A percentile compares a stretch with the other conserved stretches of the same genome.
These are phyloP conservation scores for Penicillium pulvis DNA, from an alignment of 495 filamentous ascomycete genomes.

Conservation along the genomic window DNA sequence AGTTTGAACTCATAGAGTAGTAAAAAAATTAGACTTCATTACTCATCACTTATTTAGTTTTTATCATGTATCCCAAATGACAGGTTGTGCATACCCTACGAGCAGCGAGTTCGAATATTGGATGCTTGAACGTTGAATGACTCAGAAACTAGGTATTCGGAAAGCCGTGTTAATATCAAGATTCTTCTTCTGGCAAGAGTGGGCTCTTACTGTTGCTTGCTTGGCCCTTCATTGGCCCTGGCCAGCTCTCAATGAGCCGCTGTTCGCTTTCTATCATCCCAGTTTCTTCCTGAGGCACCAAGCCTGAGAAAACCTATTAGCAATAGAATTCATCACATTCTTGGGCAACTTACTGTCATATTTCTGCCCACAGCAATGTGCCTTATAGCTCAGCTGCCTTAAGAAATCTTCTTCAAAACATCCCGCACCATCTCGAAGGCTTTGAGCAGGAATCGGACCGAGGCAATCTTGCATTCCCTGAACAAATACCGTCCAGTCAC, in stretches of 20 bases:
- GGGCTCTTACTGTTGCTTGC: background rate
- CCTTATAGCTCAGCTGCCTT: conserved; percentile 1
- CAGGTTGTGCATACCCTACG: background rate
- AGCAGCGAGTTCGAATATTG: conserved; percentile 1
- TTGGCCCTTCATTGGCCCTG: background rate
- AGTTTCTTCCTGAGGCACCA: background rate
- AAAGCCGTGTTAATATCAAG: background rate
- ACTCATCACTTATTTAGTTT: no score
- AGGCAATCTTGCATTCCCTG: conserved; percentile 4
- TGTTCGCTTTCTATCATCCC: background rate
- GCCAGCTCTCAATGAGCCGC: background rate
- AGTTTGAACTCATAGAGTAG: no score
- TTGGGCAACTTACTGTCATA: background rate
- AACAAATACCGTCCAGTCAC: background rate
- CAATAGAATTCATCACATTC: background rate
- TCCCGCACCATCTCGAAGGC: background rate
- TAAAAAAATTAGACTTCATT: no score
- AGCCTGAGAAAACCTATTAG: background rate
- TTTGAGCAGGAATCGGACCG: background rate
- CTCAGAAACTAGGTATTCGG: background rate
- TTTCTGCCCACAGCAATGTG: background rate
- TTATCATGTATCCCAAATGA: no score
- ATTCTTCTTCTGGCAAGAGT: background rate
- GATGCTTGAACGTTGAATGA: background rate
- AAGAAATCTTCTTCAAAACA: conserved; percentile 2